phyloP scores from a whole-genome alignment of 2,329 filamentous ascomycete genomes.

The Beauveria asiatica region DNA sequence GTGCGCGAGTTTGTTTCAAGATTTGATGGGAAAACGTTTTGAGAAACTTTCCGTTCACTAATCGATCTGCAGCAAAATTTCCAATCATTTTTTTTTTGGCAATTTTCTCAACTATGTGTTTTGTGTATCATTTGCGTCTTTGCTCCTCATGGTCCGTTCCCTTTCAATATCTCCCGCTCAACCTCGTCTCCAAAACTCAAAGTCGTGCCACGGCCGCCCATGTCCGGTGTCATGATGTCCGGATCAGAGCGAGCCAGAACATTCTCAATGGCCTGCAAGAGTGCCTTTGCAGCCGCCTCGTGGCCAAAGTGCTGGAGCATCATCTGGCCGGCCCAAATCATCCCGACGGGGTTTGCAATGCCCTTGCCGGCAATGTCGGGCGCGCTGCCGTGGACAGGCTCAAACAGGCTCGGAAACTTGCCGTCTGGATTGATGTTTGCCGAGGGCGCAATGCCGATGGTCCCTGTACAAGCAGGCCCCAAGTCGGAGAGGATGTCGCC shows the following conservation, averaged over 20 bases:
- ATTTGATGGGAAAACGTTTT: too few relatives aligned
- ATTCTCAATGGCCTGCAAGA: constrained; percentile 53
- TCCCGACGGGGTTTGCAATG: constrained; percentile 64
- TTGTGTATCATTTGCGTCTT: background rate
- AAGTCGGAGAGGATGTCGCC: constrained; percentile 65
- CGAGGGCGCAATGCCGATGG: constrained; percentile 65
- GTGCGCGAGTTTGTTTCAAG: too few relatives aligned
- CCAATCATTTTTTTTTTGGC: too few relatives aligned
- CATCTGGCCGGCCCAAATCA: constrained; percentile 59
- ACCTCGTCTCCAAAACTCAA: constrained; percentile 17
- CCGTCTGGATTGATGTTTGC: constrained; percentile 55
- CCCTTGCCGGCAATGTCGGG: constrained; percentile 67
- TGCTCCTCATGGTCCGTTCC: background rate
- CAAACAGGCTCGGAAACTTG: constrained; percentile 52
- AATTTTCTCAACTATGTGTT: background rate
- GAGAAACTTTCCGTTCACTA: too few relatives aligned
- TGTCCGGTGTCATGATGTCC: constrained; percentile 22
- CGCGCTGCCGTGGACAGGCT: constrained; percentile 66
- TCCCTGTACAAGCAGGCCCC: constrained; percentile 60
- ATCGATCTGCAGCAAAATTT: too few relatives aligned
- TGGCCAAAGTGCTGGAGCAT: constrained; percentile 20
- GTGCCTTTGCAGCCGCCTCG: constrained; percentile 35
- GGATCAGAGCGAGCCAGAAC: constrained; percentile 43
- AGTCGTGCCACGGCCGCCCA: constrained; percentile 22
- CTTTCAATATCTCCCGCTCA: constrained; percentile 15